phyloP scores from a whole-genome alignment of 192 early-diverging fungal genomes.

The Coemansia sp. region DNA sequence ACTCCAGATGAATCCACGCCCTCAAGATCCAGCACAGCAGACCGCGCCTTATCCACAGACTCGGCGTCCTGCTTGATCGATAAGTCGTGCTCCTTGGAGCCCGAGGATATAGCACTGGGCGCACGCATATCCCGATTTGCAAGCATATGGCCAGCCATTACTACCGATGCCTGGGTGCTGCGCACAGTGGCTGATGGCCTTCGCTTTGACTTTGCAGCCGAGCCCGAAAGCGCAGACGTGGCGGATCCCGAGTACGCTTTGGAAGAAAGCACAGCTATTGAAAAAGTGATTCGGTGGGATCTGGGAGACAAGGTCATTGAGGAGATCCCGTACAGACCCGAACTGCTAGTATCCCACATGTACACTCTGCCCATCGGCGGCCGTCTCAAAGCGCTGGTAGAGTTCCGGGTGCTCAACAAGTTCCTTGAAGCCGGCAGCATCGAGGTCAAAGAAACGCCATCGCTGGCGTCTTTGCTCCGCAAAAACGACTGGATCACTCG shows the following conservation, averaged over 20 bases:
- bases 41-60: not conserved
- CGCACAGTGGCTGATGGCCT: conserved; percentile 32
- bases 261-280: conserved; percentile 46
- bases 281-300: conserved; percentile 50
- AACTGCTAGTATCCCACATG: conserved; percentile 49
- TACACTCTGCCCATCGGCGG: conserved; percentile 41
- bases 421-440: conserved; percentile 35
- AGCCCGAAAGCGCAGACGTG: conserved; percentile 16
- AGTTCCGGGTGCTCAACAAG: conserved; percentile 45
- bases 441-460: conserved; percentile 24
- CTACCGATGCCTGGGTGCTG: conserved; percentile 32
- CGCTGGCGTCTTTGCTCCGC: conserved; percentile 32
- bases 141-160: conserved; percentile 19
- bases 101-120: conserved; percentile 36
- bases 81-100: too few relatives aligned
- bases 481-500: conserved; percentile 41
- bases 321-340: conserved; percentile 28
- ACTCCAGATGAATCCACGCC: conserved; percentile 5
- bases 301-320: conserved; percentile 52
- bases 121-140: conserved; percentile 37
- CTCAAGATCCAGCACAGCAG: not conserved
- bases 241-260: conserved; percentile 33
- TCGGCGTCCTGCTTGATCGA: too few relatives aligned
- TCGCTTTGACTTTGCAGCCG: conserved; percentile 32
- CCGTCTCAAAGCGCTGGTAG: conserved; percentile 44